phyloP scores from a whole-genome alignment of 2,329 filamentous ascomycete species.

The Cordyceps cateniannulata region DNA sequence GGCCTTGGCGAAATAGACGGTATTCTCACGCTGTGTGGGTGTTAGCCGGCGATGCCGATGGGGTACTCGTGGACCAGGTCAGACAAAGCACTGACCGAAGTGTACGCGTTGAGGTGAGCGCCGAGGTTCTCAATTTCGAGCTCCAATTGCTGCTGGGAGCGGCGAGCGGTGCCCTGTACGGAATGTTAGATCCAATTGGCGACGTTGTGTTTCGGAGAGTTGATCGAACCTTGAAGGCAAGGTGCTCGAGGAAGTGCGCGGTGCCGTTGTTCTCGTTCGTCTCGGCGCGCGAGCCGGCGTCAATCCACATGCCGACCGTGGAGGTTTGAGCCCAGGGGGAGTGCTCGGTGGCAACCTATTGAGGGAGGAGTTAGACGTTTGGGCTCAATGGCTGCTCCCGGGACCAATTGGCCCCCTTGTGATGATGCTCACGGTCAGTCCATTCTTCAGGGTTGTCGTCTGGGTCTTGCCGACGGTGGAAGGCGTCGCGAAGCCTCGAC shows the following conservation, averaged over 20 bases:
- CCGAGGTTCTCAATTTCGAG: slow-evolving; percentile 99
- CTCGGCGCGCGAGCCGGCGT: slow-evolving; percentile 96
- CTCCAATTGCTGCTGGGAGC: slow-evolving; percentile 95
- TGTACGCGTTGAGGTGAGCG: slow-evolving; percentile 98
- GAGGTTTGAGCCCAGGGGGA: slow-evolving; percentile 97
- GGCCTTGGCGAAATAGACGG: slow-evolving; percentile 98
- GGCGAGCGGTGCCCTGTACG: slow-evolving; percentile 76
- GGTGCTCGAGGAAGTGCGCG: slow-evolving; percentile 98
- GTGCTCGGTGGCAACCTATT: slow-evolving; percentile 92
- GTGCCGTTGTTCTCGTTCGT: slow-evolving; percentile 98
- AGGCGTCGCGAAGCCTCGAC: slow-evolving; percentile 85
- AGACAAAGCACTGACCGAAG: slow-evolving; percentile 74
- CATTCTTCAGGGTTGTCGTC: slow-evolving; percentile 94
- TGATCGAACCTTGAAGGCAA: slow-evolving; percentile 88
- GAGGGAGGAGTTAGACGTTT: slow-evolving; percentile 21
- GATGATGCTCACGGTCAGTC: slow-evolving; percentile 70
- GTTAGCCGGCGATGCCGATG: slow-evolving; percentile 21
- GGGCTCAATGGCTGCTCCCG: slow-evolving; percentile 16
- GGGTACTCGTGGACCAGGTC: slow-evolving; percentile 20
- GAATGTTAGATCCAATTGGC: neutral
- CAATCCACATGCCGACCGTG: slow-evolving; percentile 98
- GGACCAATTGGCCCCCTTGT: slow-evolving; percentile 32
- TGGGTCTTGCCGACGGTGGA: slow-evolving; percentile 78
- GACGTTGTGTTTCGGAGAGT: neutral
- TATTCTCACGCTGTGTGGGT: slow-evolving; percentile 81